Evolutionary conservation across 225 moss, liverwort and hornwort genomes (phyloP).

Genomic region (Physcomitrium patens): DNA sequence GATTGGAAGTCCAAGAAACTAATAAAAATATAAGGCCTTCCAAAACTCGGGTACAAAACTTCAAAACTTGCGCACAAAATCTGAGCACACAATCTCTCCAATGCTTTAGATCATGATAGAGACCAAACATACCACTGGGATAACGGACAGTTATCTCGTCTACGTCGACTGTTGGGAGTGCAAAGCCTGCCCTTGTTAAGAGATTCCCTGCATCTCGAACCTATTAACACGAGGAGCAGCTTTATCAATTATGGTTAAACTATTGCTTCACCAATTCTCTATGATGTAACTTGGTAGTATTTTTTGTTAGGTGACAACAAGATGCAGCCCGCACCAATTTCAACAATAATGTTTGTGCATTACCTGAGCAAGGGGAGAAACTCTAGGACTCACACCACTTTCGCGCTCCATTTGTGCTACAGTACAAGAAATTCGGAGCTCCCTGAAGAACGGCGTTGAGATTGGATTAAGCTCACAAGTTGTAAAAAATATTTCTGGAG

Average conservation of each 20-base stretch:
- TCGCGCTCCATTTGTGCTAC: conserved; percentile 95
- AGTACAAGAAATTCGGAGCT: conserved; percentile 90
- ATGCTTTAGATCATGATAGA: conserved; percentile 16
- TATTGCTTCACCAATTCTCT: not conserved
- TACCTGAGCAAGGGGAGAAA: conserved; percentile 96
- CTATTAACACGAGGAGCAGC: conserved; percentile 42
- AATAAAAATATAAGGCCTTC: conserved; percentile 10
- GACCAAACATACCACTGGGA: conserved; percentile 65
- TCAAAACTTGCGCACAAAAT: not conserved
- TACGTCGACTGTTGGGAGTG: conserved; percentile 94
- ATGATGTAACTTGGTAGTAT: not conserved
- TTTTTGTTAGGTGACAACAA: too few relatives aligned
- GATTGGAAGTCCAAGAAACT: not conserved
- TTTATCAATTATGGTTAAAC: conserved; percentile 20
- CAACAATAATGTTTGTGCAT: not conserved
- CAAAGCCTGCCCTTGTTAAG: conserved; percentile 88
- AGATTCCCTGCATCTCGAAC: conserved; percentile 98
- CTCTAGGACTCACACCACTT: conserved; percentile 95
- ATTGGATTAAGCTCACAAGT: conserved; percentile 22
- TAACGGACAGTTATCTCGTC: conserved; percentile 93
- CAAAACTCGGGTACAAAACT: not conserved
- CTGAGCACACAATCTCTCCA: conserved; percentile 25
- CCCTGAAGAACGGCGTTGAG: conserved; percentile 49
- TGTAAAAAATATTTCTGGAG: conserved; percentile 5
- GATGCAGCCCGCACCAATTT: not conserved